Evolutionary conservation across 352 stramenopile genomes (phyloP).

Genomic region (Phytophthora ohioensis): DNA sequence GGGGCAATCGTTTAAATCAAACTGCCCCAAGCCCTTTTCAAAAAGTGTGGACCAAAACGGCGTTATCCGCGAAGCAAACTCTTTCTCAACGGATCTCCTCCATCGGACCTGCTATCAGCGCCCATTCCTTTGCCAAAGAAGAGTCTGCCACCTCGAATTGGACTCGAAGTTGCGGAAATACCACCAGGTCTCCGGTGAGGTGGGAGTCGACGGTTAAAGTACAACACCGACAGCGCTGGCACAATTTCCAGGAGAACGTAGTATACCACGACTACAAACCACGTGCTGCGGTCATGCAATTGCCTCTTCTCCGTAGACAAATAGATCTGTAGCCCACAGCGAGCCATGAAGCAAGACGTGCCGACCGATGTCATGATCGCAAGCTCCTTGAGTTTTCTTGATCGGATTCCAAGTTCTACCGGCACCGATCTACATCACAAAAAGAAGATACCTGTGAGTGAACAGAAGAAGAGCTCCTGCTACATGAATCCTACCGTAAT

Average conservation of each 20-base stretch:
- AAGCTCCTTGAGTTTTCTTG: slow-evolving; percentile 86
- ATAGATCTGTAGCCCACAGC: slow-evolving; percentile 75
- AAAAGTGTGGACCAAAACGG: background rate
- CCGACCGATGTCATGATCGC: slow-evolving; percentile 85
- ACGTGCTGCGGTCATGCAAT: slow-evolving; percentile 79
- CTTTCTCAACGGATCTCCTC: slow-evolving; percentile 49
- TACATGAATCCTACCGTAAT: slow-evolving; percentile 51
- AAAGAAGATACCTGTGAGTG: background rate
- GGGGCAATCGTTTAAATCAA: background rate
- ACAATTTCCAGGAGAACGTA: slow-evolving; percentile 86
- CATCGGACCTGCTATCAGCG: slow-evolving; percentile 25
- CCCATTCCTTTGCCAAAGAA: slow-evolving; percentile 63
- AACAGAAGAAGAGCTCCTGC: background rate
- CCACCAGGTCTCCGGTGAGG: slow-evolving; percentile 43
- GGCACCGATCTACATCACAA: slow-evolving; percentile 67
- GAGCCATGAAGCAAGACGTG: slow-evolving; percentile 83
- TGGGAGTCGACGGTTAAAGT: slow-evolving; percentile 86
- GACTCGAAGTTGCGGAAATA: slow-evolving; percentile 42
- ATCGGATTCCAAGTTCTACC: slow-evolving; percentile 83
- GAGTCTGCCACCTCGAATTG: slow-evolving; percentile 51
- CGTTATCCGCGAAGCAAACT: slow-evolving; percentile 57
- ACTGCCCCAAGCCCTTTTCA: no score
- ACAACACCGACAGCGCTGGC: slow-evolving; percentile 78
- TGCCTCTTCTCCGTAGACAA: slow-evolving; percentile 77
- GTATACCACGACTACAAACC: slow-evolving; percentile 83